Evolutionary conservation across 257 asterid species (phyloP).

Genomic region (Fraxinus quadrangulata): DNA sequence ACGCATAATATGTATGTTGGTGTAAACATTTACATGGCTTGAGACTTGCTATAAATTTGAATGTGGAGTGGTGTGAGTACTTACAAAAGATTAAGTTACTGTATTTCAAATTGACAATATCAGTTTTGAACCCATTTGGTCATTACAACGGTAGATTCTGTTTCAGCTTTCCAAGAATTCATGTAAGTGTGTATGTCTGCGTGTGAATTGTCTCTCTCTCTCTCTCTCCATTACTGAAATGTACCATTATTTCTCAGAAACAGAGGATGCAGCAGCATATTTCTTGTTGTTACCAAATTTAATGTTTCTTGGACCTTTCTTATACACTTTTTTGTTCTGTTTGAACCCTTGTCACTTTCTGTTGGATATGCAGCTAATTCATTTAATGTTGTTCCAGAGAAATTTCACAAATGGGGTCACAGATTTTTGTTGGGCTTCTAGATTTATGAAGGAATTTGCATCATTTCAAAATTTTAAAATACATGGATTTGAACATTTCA

Average conservation of each 20-base stretch:
- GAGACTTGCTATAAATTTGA: constrained; percentile 3
- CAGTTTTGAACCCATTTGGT: constrained; percentile 21
- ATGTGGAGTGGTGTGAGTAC: not conserved
- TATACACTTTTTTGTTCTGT: constrained; percentile 32
- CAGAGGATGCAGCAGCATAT: constrained; percentile 9
- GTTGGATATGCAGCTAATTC: constrained; percentile 45
- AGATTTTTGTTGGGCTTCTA: constrained; percentile 10
- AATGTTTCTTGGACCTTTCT: constrained; percentile 54
- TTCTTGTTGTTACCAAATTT: constrained; percentile 37
- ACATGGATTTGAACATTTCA: constrained; percentile 3
- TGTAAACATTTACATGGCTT: no score
- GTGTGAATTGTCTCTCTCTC: no score
- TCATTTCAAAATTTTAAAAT: not conserved
- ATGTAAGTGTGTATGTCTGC: constrained; percentile 6
- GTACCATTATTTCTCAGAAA: constrained; percentile 15
- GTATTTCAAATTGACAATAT: no score
- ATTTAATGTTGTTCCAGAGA: constrained; percentile 52
- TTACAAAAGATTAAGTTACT: not conserved
- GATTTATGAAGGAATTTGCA: constrained; percentile 15
- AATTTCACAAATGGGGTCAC: constrained; percentile 34
- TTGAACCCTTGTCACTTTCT: constrained; percentile 45
- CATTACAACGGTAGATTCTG: constrained; percentile 14
- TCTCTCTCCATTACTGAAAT: constrained; percentile 16
- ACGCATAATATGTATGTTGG: not conserved
- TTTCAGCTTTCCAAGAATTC: constrained; percentile 36